Conservation (phyloP, 768 basidiomycete genomes). For the Phanerochaete carnosa region DNA sequence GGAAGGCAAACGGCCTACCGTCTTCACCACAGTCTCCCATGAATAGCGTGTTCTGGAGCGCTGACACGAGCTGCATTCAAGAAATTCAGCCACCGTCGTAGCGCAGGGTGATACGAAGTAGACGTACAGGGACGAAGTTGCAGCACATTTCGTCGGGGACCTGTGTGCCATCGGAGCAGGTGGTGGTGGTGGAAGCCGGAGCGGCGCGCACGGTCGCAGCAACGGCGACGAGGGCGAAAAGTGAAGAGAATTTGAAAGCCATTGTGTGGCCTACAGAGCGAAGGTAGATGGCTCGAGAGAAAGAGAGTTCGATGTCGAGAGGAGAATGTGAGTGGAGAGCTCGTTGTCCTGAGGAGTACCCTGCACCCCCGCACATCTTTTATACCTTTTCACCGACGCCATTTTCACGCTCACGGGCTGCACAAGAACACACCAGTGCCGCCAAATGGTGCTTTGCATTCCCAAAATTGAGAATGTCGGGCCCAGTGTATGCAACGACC, state of each 20-base stretch:
- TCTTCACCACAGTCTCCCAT: conserved; percentile 26
- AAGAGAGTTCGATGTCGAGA: no score
- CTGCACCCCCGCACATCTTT: no score
- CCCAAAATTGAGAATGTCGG: no score
- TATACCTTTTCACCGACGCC: no score
- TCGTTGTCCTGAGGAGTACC: no score
- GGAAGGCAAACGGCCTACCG: background rate
- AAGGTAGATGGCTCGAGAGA: no score
- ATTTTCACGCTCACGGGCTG: no score
- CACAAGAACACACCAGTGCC: no score
- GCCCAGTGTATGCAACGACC: no score
- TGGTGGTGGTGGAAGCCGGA: background rate
- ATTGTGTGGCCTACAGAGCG: no score
- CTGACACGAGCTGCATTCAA: background rate
- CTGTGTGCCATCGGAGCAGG: conserved; percentile 13
- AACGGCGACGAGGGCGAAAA: conserved; percentile 13
- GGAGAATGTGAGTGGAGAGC: no score
- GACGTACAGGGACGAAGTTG: conserved; percentile 10
- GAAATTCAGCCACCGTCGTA: background rate
- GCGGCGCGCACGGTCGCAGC: conserved; percentile 8
- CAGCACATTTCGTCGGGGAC: conserved; percentile 14
- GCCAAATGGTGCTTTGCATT: no score
- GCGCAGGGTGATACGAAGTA: background rate
- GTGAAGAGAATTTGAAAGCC: conserved; percentile 13
- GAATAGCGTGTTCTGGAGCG: background rate